These are phyloP conservation scores for Sindora glabra DNA, from an alignment of 306 rosid genomes.

Conservation along the genomic window DNA sequence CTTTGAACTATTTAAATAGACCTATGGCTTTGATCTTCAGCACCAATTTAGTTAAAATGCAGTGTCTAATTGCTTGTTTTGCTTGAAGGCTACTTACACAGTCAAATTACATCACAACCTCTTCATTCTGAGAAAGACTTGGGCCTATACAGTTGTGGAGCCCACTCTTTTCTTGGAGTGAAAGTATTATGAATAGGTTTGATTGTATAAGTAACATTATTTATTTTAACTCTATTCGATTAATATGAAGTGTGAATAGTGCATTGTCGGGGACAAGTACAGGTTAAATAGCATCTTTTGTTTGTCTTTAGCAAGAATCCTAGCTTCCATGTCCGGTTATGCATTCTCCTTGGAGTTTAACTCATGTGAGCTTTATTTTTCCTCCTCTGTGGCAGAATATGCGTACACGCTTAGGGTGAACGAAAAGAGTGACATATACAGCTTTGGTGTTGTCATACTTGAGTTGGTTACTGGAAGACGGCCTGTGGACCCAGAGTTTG, in stretches of 20 bases:
- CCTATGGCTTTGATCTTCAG: background rate
- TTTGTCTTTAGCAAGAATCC: background rate
- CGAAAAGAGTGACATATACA: slow-evolving; percentile 94
- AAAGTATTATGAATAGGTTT: no score
- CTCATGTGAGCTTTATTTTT: background rate
- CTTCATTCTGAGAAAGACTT: no score
- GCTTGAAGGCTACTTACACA: no score
- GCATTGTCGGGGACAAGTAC: background rate
- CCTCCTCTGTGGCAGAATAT: slow-evolving; percentile 50
- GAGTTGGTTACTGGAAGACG: slow-evolving; percentile 71
- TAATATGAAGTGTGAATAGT: background rate
- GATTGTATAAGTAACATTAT: no score
- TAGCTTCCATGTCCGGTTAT: background rate
- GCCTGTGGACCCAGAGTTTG: slow-evolving; percentile 85
- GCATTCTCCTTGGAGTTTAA: background rate
- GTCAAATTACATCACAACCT: no score
- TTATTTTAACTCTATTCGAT: no score
- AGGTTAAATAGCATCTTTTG: background rate
- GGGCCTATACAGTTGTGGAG: no score
- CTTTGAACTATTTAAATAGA: background rate
- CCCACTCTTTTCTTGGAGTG: no score
- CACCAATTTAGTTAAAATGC: no score
- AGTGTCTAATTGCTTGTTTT: background rate
- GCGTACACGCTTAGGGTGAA: slow-evolving; percentile 90
- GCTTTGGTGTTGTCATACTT: slow-evolving; percentile 87